These are phyloP conservation scores for Artemisia annua DNA, from an alignment of 129 eudicot species.

Conservation along the genomic window DNA sequence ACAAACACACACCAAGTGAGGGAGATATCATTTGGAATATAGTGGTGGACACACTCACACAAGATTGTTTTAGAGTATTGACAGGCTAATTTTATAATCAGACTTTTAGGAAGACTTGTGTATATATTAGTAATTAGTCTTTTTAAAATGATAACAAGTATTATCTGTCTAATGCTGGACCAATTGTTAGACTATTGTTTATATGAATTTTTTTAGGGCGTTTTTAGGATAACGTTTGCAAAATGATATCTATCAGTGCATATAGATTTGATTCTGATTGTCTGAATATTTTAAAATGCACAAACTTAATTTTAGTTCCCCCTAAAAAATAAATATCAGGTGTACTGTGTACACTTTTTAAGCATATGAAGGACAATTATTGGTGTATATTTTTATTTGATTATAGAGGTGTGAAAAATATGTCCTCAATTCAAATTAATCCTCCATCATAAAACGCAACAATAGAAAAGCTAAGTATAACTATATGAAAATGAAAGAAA, in stretches of 20 bases:
- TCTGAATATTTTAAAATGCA: too few relatives aligned
- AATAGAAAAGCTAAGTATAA: neutral
- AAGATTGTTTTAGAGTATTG: constrained; percentile 22
- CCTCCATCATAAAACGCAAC: neutral
- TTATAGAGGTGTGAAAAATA: neutral
- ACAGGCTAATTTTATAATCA: constrained; percentile 2
- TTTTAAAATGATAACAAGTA: too few relatives aligned
- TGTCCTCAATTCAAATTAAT: neutral
- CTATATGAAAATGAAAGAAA: neutral
- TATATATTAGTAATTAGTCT: neutral
- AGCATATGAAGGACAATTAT: constrained; percentile 8
- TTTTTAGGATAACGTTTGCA: too few relatives aligned
- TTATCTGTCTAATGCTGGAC: too few relatives aligned
- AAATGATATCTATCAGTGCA: too few relatives aligned
- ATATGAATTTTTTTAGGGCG: too few relatives aligned
- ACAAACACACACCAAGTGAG: constrained; percentile 42
- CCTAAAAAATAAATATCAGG: neutral
- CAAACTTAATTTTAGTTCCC: neutral
- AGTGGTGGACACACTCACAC: constrained; percentile 33
- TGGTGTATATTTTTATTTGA: neutral
- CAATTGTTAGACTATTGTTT: too few relatives aligned
- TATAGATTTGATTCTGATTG: too few relatives aligned
- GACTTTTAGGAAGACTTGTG: constrained; percentile 13
- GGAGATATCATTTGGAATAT: constrained; percentile 36
- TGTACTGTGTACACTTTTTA: neutral